Evolutionary conservation across 352 stramenopile species (phyloP).

Genomic region (Globisporangium recalcitrans): DNA sequence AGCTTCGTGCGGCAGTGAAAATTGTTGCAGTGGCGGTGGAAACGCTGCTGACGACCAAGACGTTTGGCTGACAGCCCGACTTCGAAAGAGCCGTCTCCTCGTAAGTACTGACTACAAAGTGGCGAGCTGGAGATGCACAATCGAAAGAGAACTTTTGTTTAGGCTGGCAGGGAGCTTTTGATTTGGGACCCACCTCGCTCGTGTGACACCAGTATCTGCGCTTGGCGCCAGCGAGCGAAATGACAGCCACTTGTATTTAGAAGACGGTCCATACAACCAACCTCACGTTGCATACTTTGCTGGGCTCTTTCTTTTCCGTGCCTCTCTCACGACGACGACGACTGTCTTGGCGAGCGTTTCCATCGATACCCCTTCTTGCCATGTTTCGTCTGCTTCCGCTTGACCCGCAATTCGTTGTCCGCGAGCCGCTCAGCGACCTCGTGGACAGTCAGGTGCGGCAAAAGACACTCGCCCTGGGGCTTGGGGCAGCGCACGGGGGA

Average conservation of each 20-base stretch:
- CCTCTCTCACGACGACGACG: background rate
- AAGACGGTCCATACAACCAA: background rate
- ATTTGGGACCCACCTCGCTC: too few species aligned
- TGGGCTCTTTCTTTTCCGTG: background rate
- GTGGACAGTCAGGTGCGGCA: constrained; percentile 46
- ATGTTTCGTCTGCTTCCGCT: constrained; percentile 21
- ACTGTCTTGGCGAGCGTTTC: background rate
- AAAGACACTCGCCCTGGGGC: constrained; percentile 22
- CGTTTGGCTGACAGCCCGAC: background rate
- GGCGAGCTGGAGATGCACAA: background rate
- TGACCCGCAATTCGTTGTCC: constrained; percentile 28
- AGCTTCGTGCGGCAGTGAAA: too few species aligned
- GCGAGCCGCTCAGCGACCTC: constrained; percentile 51
- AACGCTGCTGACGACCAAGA: background rate
- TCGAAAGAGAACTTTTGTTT: background rate
- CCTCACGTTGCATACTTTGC: background rate
- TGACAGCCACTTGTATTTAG: background rate
- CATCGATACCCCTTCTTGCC: constrained; percentile 1
- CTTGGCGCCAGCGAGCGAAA: too few species aligned
- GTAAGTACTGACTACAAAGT: background rate
- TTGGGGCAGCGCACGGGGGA: constrained; percentile 32
- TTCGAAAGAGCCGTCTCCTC: background rate
- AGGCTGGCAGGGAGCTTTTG: too few species aligned
- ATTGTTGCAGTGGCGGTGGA: too few species aligned
- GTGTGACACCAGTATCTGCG: too few species aligned